These are phyloP conservation scores for Aureobasidium sp. DNA, from an alignment of 2,329 filamentous ascomycete genomes.

Conservation along the genomic window DNA sequence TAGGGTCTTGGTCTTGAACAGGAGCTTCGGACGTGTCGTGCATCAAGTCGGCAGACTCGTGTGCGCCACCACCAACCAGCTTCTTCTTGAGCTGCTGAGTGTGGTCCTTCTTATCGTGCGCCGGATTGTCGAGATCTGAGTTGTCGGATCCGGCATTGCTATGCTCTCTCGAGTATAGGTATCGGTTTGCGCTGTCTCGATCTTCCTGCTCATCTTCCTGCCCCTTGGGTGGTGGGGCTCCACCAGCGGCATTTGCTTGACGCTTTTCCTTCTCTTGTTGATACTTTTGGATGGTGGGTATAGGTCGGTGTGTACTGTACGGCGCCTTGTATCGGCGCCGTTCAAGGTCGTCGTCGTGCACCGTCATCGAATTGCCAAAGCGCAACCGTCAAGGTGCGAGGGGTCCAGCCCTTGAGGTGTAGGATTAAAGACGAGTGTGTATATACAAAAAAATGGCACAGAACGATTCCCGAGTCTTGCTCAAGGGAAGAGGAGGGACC, in stretches of 20 bases:
- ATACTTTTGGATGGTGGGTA: slow-evolving; percentile 42
- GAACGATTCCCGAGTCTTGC: slow-evolving; percentile 7
- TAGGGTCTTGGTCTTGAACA: slow-evolving; percentile 33
- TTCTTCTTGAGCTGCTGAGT: slow-evolving; percentile 16
- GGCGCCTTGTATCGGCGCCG: slow-evolving; percentile 34
- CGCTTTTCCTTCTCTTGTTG: slow-evolving; percentile 40
- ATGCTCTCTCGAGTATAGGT: slow-evolving; percentile 21
- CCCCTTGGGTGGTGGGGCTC: slow-evolving; percentile 5
- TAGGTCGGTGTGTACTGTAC: slow-evolving; percentile 38
- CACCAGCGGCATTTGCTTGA: slow-evolving; percentile 22
- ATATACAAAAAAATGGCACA: neutral
- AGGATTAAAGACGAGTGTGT: neutral
- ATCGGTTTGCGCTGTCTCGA: slow-evolving; percentile 26
- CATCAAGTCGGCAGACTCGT: slow-evolving; percentile 22
- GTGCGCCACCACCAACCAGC: slow-evolving; percentile 17
- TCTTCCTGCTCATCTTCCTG: slow-evolving; percentile 23
- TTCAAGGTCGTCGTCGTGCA: slow-evolving; percentile 35
- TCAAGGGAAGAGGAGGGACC: neutral
- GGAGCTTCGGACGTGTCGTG: slow-evolving; percentile 41
- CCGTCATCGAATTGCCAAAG: slow-evolving; percentile 1
- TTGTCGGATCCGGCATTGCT: slow-evolving; percentile 17
- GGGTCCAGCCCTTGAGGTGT: slow-evolving; percentile 2
- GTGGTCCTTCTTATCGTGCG: slow-evolving; percentile 15
- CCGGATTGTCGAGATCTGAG: slow-evolving; percentile 17
- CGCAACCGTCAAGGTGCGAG: slow-evolving; percentile 9